Evolutionary conservation across 306 rosid species (phyloP).

Genomic region (Arachis hypogaea): DNA sequence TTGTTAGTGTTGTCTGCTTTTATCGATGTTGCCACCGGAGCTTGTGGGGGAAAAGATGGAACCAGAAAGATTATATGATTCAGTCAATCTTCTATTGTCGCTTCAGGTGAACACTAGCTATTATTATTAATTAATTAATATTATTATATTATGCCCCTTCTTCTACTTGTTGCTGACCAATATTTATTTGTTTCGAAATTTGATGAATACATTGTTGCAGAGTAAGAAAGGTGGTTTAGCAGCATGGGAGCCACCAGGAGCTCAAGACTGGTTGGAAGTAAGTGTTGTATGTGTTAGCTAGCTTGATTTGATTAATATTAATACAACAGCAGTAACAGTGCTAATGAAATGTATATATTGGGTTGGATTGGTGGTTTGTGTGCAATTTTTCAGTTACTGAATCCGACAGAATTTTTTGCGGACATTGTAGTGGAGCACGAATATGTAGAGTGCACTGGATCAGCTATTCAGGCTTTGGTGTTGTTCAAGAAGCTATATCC

Average conservation of each 20-base stretch:
- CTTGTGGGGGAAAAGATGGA: constrained; percentile 75
- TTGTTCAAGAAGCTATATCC: constrained; percentile 52
- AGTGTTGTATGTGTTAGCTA: not conserved
- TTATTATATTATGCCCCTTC: not conserved
- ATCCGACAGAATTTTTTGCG: constrained; percentile 47
- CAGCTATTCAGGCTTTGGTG: constrained; percentile 52
- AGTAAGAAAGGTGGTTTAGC: constrained; percentile 79
- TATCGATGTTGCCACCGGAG: constrained; percentile 60
- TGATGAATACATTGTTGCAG: constrained; percentile 34
- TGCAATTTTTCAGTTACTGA: constrained; percentile 38
- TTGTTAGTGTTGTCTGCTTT: constrained; percentile 66
- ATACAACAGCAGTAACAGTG: not conserved
- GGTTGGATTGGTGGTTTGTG: not conserved
- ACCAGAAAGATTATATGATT: constrained; percentile 56
- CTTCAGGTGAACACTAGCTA: constrained; percentile 54
- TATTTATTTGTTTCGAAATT: constrained; percentile 4
- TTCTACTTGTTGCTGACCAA: not conserved
- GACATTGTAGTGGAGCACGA: constrained; percentile 52
- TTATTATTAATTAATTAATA: not conserved
- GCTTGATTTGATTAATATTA: not conserved
- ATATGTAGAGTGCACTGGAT: constrained; percentile 58
- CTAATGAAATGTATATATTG: too few relatives aligned
- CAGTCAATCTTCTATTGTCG: constrained; percentile 65
- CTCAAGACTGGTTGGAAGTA: constrained; percentile 72
- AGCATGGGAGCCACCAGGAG: constrained; percentile 75